Evolutionary conservation across 345 rosid genomes (phyloP), one percentile per base, ranked within the genome.

Genomic region (Pugionium cornutum): DNA sequence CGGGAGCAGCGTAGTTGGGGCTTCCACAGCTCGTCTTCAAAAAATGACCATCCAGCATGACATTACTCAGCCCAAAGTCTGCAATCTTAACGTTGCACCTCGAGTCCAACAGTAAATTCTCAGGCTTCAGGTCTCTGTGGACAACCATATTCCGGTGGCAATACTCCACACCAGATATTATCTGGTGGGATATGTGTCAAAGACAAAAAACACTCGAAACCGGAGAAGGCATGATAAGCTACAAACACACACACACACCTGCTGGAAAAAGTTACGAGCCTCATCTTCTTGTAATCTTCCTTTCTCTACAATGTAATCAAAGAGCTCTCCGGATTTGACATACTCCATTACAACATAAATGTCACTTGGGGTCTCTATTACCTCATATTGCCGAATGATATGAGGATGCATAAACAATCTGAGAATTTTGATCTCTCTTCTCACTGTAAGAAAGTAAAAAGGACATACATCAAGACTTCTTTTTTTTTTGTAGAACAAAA

Each of bases 101-200:
- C 28, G 92, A 85, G 83, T 91, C 99, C 77, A 94, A 74, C 26
- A 94, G 81, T 71, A 94, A 73, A 78, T 94, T 94, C 78, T 94
- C 99, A 40, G 97, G 97, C 83, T 94, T 94, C 53, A 94, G 89
- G 68, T 94, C 99, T 75, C 99, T 83, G 62, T 94, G 99, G 66
- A 82, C 95, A 64, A 94, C 88, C 96, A 86, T 90, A 67, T 85
- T 86, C 30, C 89, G 79, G 74, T 94, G 99, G 79, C 99, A 90
- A 72, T 87, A 84, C 80, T 88, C 96, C 52, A 94, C 84, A 36
- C 97, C 99, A 4, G 96, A 86, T 72, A 94, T 85, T 49, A 94
- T 88, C 99, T 94, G 85, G 72, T 70, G 57, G 62, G 65, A 67
- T 36, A 72, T 42, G 53, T 58, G n/a, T 41, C 62, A 47, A 10